Evolutionary conservation across 163 green algal species (phyloP), one percentile per base, ranked within the genome.

Genomic region (Chlamydomonas reinhardtii): DNA sequence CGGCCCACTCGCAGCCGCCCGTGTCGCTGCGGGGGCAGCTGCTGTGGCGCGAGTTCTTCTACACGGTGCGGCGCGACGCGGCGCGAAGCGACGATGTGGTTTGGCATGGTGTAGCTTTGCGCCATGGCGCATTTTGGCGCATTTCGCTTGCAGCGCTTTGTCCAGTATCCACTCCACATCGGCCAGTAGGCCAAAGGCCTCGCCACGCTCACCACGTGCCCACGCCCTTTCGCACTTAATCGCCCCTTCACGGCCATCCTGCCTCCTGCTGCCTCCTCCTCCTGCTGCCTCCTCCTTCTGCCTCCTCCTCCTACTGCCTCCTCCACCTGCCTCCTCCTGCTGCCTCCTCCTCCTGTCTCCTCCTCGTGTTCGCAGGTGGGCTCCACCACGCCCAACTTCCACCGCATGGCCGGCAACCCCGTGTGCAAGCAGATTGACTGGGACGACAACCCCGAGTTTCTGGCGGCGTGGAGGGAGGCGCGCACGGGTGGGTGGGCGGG

Each of bases 1-100:
- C 86, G 68, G 92, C 92, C 79, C 94, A 98, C 91, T 94, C 92
- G 0, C 91, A 98, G 89, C 97, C 97, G 25, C 97, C 97, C 9
- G 94, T 98, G 82, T 98, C 94, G 2, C 89, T 99, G 69, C 82
- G 94, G 15, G 97, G 96, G 16, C 97, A 98, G 92, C 93, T 99
- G 77, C 91, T 99, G 86, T 99, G 97, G 97, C 89, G 97, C 0
- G 97, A 99, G 89, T 99, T 99, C 89, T 98, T 97, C 89, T 98
- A 98, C 88, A 94, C 91, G 17, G 93, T 95, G 31, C 68, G 90
- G 17, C 69, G 39, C 39, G 5, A 14, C 5, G 39, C 5, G 39
- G 39, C 20, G 20, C n/a, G 15, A 80, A 11, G 5, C 15, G 5
- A 14, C 31, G 8, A 35, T 56, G 71, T 52, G 76, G 27, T n/a